Base-by-base conservation (phyloP, 208 protist species). In the Leishmania amazonensis region DNA sequence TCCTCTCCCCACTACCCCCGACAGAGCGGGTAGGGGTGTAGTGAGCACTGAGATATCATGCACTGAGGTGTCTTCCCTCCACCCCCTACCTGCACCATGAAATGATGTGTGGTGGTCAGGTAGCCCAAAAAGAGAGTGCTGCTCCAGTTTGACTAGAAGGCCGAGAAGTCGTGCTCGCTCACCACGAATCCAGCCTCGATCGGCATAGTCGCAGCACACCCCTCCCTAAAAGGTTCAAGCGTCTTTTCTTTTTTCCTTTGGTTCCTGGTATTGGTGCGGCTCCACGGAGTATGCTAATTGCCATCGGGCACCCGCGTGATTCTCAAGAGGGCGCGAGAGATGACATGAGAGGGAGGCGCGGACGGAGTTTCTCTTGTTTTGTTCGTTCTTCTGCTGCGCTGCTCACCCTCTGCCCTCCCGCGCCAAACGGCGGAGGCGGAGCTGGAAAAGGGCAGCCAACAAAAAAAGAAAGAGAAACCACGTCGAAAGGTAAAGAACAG, bases 141-240 rank as follows among this genome's bases (percentile, higher is more conserved):
- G 7, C 21, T 7, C 1, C 3, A 19, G 2, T 31, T n/a, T n/a
- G 68, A 49, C 28, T 74, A 74, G 68, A 74, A 47, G 68, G n/a
- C 31, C 21, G 72, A 76, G 51, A 82, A 81, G 57, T 79, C 74
- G 62, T 85, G 82, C 45, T 81, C 70, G 45, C 76, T 78, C 1
- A 85, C 73, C 62, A 85, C 78, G 47, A 82, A 81, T 0, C 53
- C 82, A 60, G 13, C n/a, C 35, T n/a, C 31, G 8, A 40, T 15
- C 47, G 45, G 68, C 28, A 31, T 3, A 35, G 40, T n/a, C 28
- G 19, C 42, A 1, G 42, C 42, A 45, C 2, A 9, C 21, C 42
- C 45, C 13, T 68, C 28, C 3, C 5, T 38, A 40, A 17, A 31
- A 31, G 9, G 58, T 9, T 24, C 58, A 64, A 15, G 24, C 24